Evolutionary conservation across 2,329 filamentous ascomycete genomes (phyloP), one percentile per base, ranked within the genome.

Genomic region (Sporothrix luriei): DNA sequence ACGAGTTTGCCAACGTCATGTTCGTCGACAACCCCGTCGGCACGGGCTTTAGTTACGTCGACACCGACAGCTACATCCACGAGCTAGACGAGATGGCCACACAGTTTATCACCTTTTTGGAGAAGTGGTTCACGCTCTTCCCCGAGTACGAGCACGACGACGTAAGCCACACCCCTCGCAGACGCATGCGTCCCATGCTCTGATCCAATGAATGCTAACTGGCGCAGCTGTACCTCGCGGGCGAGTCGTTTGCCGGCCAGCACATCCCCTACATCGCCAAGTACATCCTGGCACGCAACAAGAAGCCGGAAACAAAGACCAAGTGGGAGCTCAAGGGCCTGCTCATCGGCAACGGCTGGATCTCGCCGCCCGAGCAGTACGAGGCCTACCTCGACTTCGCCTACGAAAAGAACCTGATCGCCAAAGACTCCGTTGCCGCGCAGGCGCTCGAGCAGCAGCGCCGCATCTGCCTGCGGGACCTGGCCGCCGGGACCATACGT

Each of bases 11-110:
- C 73, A 99, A 99, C 76, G 80, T 99, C 66, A 87, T 99, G 71
- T 99, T 99, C 77, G 92, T 99, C 71, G 95, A 99, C 77, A 96
- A 98, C 77, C 95, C 95, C 0, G 94, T 98, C 48, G 96, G 95
- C 14, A 97, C 94, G 1, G 95, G 95, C 2, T 99, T 91, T 82
- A 99, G 95, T 80, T 98, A 95, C 77, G 94, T 94, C 77, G 91
- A 97, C 77, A 95, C 92, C 16, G 87, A 99, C 79, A 91, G 88
- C 76, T 98, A 92, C 77, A 79, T 97, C 21, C 88, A 90, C 74
- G 94, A 97, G 78, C 84, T 99, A 71, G 87, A 91, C 71, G 87
- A 94, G 74, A 97, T 99, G 94, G 91, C 94, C 48, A 83, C 88
- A 43, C 92, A 99, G 74, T 97, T 99, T 78, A 81, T 98, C 59